Evolutionary conservation across 2,329 filamentous ascomycete species (phyloP).

Genomic region (Phoma sp.): DNA sequence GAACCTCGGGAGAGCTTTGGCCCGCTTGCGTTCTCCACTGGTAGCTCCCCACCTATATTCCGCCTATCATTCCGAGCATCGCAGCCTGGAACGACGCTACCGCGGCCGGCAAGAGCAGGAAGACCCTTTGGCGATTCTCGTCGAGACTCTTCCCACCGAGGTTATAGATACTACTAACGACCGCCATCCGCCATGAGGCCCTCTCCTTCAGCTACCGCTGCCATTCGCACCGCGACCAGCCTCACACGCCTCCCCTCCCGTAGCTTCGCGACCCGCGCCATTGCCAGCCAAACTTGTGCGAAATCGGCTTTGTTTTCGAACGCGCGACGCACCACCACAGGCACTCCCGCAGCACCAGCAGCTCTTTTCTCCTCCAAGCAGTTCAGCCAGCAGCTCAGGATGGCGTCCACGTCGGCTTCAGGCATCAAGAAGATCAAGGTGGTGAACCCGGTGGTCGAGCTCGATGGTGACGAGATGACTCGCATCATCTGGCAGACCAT

Average conservation of each 20-base stretch:
- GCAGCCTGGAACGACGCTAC: slow-evolving; percentile 20
- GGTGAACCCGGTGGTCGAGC: slow-evolving; percentile 97
- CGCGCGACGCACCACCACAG: slow-evolving; percentile 25
- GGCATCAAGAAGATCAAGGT: slow-evolving; percentile 99
- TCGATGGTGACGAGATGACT: slow-evolving; percentile 96
- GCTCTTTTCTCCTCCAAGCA: slow-evolving; percentile 7
- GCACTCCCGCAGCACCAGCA: slow-evolving; percentile 17
- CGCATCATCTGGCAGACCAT: slow-evolving; percentile 99
- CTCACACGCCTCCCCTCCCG: slow-evolving; percentile 31
- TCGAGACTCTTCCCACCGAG: slow-evolving; percentile 31
- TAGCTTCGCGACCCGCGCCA: slow-evolving; percentile 40
- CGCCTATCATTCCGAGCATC: slow-evolving; percentile 23
- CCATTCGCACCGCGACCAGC: slow-evolving; percentile 31
- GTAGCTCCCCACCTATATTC: slow-evolving; percentile 23
- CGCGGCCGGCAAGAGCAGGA: slow-evolving; percentile 36
- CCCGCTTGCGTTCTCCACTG: slow-evolving; percentile 31
- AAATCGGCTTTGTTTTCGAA: slow-evolving; percentile 31
- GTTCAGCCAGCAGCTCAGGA: slow-evolving; percentile 34
- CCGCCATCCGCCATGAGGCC: slow-evolving; percentile 38
- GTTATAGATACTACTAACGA: slow-evolving; percentile 30
- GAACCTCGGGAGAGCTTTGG: slow-evolving; percentile 23
- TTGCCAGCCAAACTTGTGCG: slow-evolving; percentile 35
- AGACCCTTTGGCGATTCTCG: slow-evolving; percentile 22
- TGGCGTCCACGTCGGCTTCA: slow-evolving; percentile 48
- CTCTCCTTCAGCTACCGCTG: slow-evolving; percentile 36